Evolutionary conservation across 2,329 filamentous ascomycete genomes (phyloP).

Genomic region (Dendryphion nanum): DNA sequence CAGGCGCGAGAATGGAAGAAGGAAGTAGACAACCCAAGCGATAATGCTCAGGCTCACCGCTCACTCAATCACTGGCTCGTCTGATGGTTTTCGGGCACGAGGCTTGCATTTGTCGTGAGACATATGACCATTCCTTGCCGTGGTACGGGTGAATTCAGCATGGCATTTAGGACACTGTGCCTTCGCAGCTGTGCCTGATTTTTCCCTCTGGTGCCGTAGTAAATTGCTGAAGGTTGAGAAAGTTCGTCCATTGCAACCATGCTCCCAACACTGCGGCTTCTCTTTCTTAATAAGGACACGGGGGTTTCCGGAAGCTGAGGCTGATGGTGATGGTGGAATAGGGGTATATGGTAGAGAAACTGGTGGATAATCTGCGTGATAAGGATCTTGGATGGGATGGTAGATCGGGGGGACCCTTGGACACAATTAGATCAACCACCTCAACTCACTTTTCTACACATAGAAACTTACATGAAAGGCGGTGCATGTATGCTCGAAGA

Average conservation of each 20-base stretch:
- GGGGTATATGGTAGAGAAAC: too few species aligned
- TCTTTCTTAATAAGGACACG: conserved; percentile 74
- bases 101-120: conserved; percentile 91
- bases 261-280: conserved; percentile 97
- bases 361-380: too few species aligned
- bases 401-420: too few species aligned
- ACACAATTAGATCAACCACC: too few species aligned
- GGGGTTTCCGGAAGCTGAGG: conserved; percentile 26
- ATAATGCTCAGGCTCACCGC: conserved; percentile 19
- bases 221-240: conserved; percentile 98
- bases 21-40: conserved; percentile 19
- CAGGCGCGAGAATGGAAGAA: too few species aligned
- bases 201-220: conserved; percentile 87
- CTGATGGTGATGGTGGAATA: conserved; percentile 25
- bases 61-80: conserved; percentile 25
- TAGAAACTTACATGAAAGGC: conserved; percentile 23
- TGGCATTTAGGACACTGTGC: conserved; percentile 88
- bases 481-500: conserved; percentile 13
- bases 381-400: too few species aligned
- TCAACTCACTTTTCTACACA: too few species aligned
- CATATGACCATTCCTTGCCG: conserved; percentile 82
- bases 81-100: conserved; percentile 53
- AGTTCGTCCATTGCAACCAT: conserved; percentile 91
- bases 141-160: conserved; percentile 88
- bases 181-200: conserved; percentile 86